Conservation (phyloP, 495 filamentous ascomycete species). For the Pyrenopolyporus hunteri region DNA sequence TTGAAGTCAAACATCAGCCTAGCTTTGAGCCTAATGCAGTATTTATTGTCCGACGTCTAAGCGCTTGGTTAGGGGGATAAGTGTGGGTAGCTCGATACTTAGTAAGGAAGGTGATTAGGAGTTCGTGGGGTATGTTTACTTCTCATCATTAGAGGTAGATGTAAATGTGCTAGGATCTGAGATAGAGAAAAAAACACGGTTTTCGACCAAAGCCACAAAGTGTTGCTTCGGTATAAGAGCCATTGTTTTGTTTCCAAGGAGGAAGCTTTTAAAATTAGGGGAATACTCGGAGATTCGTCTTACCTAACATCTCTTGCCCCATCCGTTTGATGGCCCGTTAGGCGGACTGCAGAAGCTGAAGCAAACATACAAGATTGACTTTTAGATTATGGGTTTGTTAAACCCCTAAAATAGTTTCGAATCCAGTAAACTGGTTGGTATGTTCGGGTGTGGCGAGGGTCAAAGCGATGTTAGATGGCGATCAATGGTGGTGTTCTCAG, state of each 20-base stretch:
- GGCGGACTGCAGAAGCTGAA: conserved; percentile 17
- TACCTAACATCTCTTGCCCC: conserved; percentile 4
- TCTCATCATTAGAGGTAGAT: too few species aligned
- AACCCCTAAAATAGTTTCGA: not conserved
- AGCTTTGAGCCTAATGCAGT: too few species aligned
- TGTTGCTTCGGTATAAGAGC: not conserved
- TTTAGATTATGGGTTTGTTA: not conserved
- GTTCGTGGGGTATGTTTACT: too few species aligned
- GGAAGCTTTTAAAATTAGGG: not conserved
- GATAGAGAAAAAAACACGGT: too few species aligned
- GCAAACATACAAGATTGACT: conserved; percentile 11
- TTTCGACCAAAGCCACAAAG: not conserved
- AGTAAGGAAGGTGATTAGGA: too few species aligned
- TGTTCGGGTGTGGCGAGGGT: not conserved
- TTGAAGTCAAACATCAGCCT: too few species aligned
- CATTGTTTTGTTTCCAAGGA: not conserved
- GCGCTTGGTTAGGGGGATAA: too few species aligned
- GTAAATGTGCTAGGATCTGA: too few species aligned
- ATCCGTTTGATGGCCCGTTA: conserved; percentile 3
- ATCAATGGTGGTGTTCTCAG: too few species aligned
- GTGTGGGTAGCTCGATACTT: too few species aligned
- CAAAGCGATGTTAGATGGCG: not conserved
- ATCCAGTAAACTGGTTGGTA: not conserved
- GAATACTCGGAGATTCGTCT: not conserved
- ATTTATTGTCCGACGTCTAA: too few species aligned